Base-by-base conservation (phyloP, 257 asterid species). In the Solanum pinnatisectum region DNA sequence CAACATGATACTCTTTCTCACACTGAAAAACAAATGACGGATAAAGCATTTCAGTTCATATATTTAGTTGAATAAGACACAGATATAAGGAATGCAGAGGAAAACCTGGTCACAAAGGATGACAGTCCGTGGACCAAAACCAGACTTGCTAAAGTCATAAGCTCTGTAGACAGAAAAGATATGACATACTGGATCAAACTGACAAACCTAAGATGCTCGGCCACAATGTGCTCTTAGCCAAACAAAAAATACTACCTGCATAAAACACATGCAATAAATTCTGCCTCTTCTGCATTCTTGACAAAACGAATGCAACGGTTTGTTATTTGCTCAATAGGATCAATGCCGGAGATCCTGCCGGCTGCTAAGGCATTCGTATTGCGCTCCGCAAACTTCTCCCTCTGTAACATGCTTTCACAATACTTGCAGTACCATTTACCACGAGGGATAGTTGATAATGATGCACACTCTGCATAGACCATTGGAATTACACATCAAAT, bases 101-200 rank as follows among this genome's bases (percentile, higher is more conserved):
- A 88, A 91, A 87, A 96, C 99, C 99, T 97, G 99, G 89, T 96
- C 98, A 88, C 99, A 97, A 49, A 96, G 92, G 91, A 97, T 95
- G 89, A 97, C 99, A 44, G 99, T 97, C 71, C 98, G 98, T 70
- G 99, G 99, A 87, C 99, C 99, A 94, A 97, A 97, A 88, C 99
- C 99, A 87, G 98, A 91, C 91, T 95, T 95, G 92, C 99, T 97
- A 84, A 93, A 97, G 92, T 97, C 99, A 70, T 95, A 94, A 87
- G 97, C 99, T 91, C 99, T 97, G 98, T 90, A 88, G 67, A 63
- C 68, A 76, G 39, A 39, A 74, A 39, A 33, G 63, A 72, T 16
- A 76, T 6, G 44, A 74, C 84, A 82, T 27, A 37, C 35, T n/a
- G 81, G 27, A 59, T 37, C 30, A 74, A 30, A 37, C 59, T 30